These are phyloP conservation scores for Blastobotrys robertii DNA, from an alignment of 805 yeast genomes.

Conservation along the genomic window DNA sequence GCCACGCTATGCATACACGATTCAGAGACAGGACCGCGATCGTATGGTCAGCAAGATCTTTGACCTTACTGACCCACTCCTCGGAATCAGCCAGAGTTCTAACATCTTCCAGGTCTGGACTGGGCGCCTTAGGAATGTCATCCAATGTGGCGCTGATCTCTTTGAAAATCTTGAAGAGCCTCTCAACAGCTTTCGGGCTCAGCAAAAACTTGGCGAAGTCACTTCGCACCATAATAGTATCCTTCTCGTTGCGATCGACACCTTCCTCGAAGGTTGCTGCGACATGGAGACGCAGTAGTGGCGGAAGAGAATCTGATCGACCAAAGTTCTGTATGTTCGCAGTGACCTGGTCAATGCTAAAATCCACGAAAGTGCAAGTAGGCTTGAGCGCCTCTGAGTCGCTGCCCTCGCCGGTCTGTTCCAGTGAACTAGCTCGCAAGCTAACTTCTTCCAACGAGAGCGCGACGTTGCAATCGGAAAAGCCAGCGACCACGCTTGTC, in stretches of 20 bases:
- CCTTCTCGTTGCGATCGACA: conserved; percentile 1
- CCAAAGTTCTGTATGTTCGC: no score
- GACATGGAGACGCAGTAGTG: conserved; percentile 2
- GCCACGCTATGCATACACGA: conserved; percentile 70
- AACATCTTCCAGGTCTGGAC: neutral
- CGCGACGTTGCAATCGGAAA: no score
- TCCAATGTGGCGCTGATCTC: no score
- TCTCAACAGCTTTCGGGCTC: conserved; percentile 14
- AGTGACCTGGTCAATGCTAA: no score
- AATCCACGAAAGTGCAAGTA: no score
- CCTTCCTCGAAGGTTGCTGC: conserved; percentile 2
- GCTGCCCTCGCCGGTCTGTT: no score
- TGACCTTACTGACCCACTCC: conserved; percentile 1
- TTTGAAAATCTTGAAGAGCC: conserved; percentile 4
- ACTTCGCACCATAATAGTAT: conserved; percentile 9
- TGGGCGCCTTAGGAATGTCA: no score
- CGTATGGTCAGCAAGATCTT: conserved; percentile 3
- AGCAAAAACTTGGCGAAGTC: conserved; percentile 12
- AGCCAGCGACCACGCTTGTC: no score
- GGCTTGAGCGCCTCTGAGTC: no score
- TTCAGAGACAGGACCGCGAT: conserved; percentile 18
- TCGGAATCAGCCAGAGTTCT: neutral
- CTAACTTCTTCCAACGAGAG: no score
- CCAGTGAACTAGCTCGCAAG: no score
- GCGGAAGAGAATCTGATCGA: neutral